These are phyloP conservation scores for Silene latifolia DNA, from an alignment of 148 eudicot genomes.

Conservation along the genomic window DNA sequence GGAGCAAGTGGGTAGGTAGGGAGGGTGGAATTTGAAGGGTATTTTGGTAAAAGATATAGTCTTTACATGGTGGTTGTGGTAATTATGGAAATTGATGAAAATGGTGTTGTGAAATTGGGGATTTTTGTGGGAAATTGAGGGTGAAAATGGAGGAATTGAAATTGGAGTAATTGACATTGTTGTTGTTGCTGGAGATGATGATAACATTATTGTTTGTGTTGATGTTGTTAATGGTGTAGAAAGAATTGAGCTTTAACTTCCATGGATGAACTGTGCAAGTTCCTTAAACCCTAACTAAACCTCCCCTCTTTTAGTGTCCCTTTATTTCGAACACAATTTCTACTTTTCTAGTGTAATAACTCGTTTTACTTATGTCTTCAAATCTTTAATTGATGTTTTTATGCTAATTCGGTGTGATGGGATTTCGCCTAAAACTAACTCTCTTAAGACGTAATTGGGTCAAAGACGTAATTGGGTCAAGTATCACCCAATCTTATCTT, in stretches of 20 bases:
- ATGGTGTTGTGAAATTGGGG: background rate
- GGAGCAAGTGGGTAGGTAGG: background rate
- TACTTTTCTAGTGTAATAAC: too few species aligned
- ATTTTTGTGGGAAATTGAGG: background rate
- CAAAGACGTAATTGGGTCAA: too few species aligned
- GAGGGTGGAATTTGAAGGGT: background rate
- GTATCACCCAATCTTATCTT: too few species aligned
- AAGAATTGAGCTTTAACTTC: background rate
- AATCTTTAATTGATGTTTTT: too few species aligned
- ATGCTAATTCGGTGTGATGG: too few species aligned
- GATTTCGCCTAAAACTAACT: too few species aligned
- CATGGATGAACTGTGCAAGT: background rate
- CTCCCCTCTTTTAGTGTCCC: background rate
- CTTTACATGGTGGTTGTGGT: background rate
- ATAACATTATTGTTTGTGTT: background rate
- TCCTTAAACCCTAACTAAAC: conserved; percentile 25
- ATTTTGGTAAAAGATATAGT: conserved; percentile 15
- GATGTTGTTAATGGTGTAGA: background rate
- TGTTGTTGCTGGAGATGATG: conserved; percentile 11
- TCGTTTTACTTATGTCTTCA: too few species aligned
- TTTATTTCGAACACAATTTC: too few species aligned
- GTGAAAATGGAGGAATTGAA: background rate
- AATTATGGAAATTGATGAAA: background rate
- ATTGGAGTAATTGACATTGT: conserved; percentile 21
- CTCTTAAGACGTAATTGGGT: too few species aligned